Conservation (phyloP, 1,284 basidiomycete genomes). For the Sporisorium iseilematis-ciliati region DNA sequence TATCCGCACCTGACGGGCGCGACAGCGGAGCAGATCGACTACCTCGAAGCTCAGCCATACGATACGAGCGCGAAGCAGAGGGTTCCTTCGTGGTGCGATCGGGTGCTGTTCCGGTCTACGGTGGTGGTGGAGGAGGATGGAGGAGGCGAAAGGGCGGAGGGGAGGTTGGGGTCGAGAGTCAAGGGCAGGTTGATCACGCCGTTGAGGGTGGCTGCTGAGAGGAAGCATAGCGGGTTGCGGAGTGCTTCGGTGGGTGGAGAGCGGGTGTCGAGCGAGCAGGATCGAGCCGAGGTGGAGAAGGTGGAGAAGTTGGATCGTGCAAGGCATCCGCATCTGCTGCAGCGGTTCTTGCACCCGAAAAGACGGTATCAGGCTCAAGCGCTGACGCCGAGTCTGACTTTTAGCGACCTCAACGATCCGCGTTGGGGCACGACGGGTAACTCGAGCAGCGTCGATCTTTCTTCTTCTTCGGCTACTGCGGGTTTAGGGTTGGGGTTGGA, state of each 20-base stretch:
- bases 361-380: constrained; percentile 27
- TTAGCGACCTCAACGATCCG: constrained; percentile 24
- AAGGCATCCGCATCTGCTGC: constrained; percentile 36
- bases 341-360: constrained; percentile 41
- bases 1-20: constrained; percentile 46
- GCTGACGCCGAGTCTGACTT: constrained; percentile 35
- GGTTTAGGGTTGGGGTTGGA: constrained; percentile 35
- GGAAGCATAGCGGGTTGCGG: constrained; percentile 29
- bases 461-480: constrained; percentile 2
- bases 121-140: constrained; percentile 36
- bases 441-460: constrained; percentile 23
- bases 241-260: constrained; percentile 31
- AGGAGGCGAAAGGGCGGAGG: constrained; percentile 14
- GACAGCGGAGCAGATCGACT: constrained; percentile 48
- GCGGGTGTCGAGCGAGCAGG: constrained; percentile 30
- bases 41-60: constrained; percentile 70
- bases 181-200: constrained; percentile 40
- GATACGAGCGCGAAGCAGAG: constrained; percentile 73
- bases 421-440: constrained; percentile 11
- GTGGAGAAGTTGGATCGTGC: constrained; percentile 23
- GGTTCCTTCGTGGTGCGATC: constrained; percentile 72
- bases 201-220: constrained; percentile 41
- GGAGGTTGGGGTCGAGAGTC: constrained; percentile 32
- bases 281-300: constrained; percentile 15
- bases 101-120: constrained; percentile 65